Base-by-base conservation (phyloP, 768 basidiomycete genomes). In the Tricholoma hemisulphureum region DNA sequence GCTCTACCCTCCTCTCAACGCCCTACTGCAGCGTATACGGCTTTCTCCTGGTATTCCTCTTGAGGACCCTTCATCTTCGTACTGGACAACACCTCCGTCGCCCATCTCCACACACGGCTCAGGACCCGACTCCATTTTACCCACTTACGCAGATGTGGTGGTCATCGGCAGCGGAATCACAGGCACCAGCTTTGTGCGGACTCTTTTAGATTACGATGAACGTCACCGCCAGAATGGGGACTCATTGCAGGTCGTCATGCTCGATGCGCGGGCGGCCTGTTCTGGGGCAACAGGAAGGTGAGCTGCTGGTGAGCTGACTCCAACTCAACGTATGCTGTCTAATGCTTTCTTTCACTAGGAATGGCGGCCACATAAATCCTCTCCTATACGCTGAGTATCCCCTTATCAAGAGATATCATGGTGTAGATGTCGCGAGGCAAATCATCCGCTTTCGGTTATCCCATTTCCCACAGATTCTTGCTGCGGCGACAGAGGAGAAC, bases 161-260 rank as follows among this genome's bases (percentile, higher is more conserved):
- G 75, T 92, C 51, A 80, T 92, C 54, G 90, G 90, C 2, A 87
- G 86, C n/a, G 90, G 90, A 0, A 88, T 92, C 57, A 86, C 89
- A 0, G 88, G 89, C 3, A 77, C 86, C 0, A 77, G 84, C 1
- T 68, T 89, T 45, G 84, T 81, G 4, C 79, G 83, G 59, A 78
- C 80, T 8, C 58, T 87, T 21, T 73, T 91, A 14, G 73, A 77
- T 37, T 67, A 68, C 16, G 63, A 67, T 6, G 53, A 57, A 26
- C 63, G 69, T 53, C 50, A 53, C 32, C 45, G 58, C 11, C 58
- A 55, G 26, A 58, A 64, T 8, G 68, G 65, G 23, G 68, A 66
- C 24, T 56, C 61, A 26, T 58, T 82, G 13, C 71, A 74, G 34
- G 69, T 95, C 2, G 82, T 91, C 20, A 85, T 93, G 76, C 78